A percentile compares a stretch with the other conserved stretches of the same genome.
Conservation (phyloP, 371 early-diverging fungal species). For the Mucor lusitanicus region DNA sequence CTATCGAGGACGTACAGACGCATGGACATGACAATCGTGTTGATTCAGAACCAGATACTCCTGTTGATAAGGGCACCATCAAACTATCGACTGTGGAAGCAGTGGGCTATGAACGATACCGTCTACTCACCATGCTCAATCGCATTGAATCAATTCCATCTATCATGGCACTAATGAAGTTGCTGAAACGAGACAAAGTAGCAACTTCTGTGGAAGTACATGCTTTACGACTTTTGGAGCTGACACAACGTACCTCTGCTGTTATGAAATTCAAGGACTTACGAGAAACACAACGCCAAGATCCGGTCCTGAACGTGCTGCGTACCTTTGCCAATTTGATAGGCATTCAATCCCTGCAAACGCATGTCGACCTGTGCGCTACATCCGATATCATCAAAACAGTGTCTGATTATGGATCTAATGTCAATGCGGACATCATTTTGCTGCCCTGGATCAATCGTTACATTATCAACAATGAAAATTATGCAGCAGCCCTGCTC, state of each 20-base stretch:
- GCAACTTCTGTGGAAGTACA: constrained; percentile 21
- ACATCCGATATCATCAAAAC: constrained; percentile 24
- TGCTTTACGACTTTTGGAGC: constrained; percentile 70
- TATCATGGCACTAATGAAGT: constrained; percentile 68
- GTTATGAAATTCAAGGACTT: constrained; percentile 72
- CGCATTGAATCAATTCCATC: constrained; percentile 67
- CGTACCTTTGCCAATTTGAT: constrained; percentile 71
- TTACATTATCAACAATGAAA: background rate
- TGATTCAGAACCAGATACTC: background rate
- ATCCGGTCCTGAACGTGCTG: constrained; percentile 76
- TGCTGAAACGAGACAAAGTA: constrained; percentile 38
- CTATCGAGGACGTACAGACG: constrained; percentile 4
- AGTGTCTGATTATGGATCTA: constrained; percentile 13
- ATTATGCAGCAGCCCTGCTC: background rate
- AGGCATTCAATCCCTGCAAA: constrained; percentile 40
- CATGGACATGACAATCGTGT: background rate
- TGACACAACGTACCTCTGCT: constrained; percentile 72
- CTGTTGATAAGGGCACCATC: background rate
- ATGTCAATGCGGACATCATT: constrained; percentile 31
- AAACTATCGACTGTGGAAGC: background rate
- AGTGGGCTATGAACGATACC: background rate
- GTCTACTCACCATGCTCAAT: constrained; percentile 64
- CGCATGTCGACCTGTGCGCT: constrained; percentile 25
- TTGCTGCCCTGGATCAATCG: constrained; percentile 29
- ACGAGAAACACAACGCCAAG: constrained; percentile 56